Base-by-base conservation (phyloP, 208 protist species). In the Wallacemonas rigidus region DNA sequence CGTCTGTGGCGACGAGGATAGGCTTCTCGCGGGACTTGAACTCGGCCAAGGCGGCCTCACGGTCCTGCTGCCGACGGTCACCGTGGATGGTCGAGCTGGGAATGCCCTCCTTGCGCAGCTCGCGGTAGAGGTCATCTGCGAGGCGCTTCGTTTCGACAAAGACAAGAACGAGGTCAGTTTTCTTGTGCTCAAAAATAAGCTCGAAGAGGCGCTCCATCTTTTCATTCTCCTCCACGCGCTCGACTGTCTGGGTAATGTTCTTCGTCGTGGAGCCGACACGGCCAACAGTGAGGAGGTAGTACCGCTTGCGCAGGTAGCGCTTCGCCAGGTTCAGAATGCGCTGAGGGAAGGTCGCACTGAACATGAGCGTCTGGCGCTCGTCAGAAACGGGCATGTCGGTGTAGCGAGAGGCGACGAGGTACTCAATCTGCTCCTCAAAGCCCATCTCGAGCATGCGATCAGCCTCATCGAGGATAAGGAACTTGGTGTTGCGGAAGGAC, bases 381-480 rank as follows among this genome's bases (percentile, higher is more conserved):
- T 93, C 88, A 17, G 96, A 80, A 7, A 57, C 65, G 0, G 93
- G 93, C 97, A 99, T 98, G 79, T 96, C 95, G 38, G 93, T 89
- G 77, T 93, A 93, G 50, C 84, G 78, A 39, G 98, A 85, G 2
- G 96, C 91, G 11, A 99, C 96, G 72, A 99, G 98, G 65, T 95
- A 87, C 70, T 98, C 95, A 75, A 99, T 99, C 87, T 99, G 98
- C 72, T 98, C 97, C 79, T 99, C 98, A 72, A 99, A 99, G 53
- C 98, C 99, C 98, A 99, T 99, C 85, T 99, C 99, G 39, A 99
- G 87, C 99, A 99, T 99, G 69, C 98, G 95, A 81, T 99, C 98
- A 8, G 98, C 98, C 81, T 99, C 98, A 79, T 99, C 98, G 35
- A 99, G 90, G 58, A 98, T 89, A 38, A 99, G 88, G 75, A 97